Base-by-base conservation (phyloP, 441 rosid species). In the Arabidopsis hybrid region DNA sequence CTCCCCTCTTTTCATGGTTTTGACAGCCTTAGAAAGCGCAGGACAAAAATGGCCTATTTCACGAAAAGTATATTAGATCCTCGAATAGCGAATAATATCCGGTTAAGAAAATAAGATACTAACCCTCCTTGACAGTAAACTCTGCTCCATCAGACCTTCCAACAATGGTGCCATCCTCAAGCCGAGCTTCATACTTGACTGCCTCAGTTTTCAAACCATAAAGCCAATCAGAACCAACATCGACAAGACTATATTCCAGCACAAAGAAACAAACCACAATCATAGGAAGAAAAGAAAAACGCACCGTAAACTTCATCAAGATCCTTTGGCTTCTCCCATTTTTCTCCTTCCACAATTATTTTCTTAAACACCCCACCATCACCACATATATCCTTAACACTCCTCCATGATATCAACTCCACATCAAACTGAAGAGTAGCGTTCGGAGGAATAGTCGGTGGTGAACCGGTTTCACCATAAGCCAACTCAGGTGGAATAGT, bases 1-100 rank as follows among this genome's bases (percentile, higher is more conserved):
- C 65, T 91, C 94, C 10, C 86, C 82, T 75, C 69, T 89, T 74
- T 85, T 87, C 97, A 91, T 91, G 10, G 94, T 89, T 75, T 82
- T 89, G n/a, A 76, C 86, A 4, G 94, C 88, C 31, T 83, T 80
- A 60, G 82, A 78, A 32, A 89, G 14, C 14, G 91, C 92, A 29
- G 85, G 83, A 62, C 90, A 87, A 14, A 85, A 71, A 73, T 73
- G 53, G 51, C 83, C 86, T 84, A 77, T 4, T 10, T 0, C 34
- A 34, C 0, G 0, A 29, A 47, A 4, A 8, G 0, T 1, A 6
- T 8, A 63, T 50, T 0, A 61, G 4, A 35, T 1, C 31, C 40
- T 11, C 8, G 1, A 62, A 7, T 2, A 17, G 8, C 0, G 0
- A 34, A 1, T 18, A 6, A 3, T 1, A 32, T 0, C 6, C 12